phyloP scores from a whole-genome alignment of 2,329 filamentous ascomycete species.

The Davidsoniella eucalypti region DNA sequence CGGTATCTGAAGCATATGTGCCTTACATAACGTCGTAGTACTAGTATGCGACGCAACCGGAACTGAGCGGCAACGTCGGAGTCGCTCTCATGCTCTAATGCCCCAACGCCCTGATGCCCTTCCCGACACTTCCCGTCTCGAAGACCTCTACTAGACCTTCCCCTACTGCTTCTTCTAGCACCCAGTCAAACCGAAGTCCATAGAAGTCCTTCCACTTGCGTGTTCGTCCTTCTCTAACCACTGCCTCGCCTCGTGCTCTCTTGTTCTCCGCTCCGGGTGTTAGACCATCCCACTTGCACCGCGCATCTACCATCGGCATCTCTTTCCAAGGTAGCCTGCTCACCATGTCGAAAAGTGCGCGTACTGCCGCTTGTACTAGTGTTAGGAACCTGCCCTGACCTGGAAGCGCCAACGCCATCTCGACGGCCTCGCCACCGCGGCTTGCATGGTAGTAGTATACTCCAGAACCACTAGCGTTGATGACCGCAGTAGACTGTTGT shows the following conservation, averaged over 20 bases:
- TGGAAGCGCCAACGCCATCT: constrained; percentile 45
- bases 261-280: constrained; percentile 26
- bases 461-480: not conserved
- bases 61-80: too few species aligned
- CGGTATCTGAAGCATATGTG: too few species aligned
- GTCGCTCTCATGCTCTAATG: not conserved
- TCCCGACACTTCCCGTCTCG: constrained; percentile 57
- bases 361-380: constrained; percentile 34
- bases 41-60: too few species aligned
- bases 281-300: constrained; percentile 42
- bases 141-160: constrained; percentile 57
- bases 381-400: constrained; percentile 52
- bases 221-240: constrained; percentile 22
- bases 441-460: not conserved
- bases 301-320: constrained; percentile 42
- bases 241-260: constrained; percentile 36
- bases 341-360: constrained; percentile 30
- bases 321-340: constrained; percentile 42
- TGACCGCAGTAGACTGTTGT: constrained; percentile 10
- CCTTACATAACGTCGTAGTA: too few species aligned
- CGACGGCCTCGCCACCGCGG: constrained; percentile 7
- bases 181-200: constrained; percentile 55
- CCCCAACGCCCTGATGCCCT: constrained; percentile 26
- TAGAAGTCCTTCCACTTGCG: constrained; percentile 56
- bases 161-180: constrained; percentile 54